Base-by-base conservation (phyloP, 306 rosid genomes). In the Glycyrrhiza uralensis region DNA sequence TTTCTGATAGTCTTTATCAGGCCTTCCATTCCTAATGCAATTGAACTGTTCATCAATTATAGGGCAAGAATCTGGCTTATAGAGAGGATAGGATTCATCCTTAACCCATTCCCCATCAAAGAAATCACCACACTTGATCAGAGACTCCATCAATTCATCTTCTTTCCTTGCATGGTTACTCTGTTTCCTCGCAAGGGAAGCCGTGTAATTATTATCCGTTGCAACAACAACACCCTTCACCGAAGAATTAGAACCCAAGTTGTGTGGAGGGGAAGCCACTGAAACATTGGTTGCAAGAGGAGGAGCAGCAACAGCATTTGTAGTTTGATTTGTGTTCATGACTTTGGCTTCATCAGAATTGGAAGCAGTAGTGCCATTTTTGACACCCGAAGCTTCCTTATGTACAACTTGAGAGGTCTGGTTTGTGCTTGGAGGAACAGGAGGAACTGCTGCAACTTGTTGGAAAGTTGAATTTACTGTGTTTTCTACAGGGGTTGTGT, bases 11-110 rank as follows among this genome's bases (percentile, higher is more conserved):
- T 78, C 81, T 45, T 79, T 82, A 76, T 94, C 99, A 23, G 96
- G 96, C 66, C 99, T 86, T 28, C 97, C 96, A 63, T 94, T 94
- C 50, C 60, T 15, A 72, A 86, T 71, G 73, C 99, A 94, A 51
- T 86, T 68, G 87, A 94, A 94, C 69, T 94, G 99, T 73, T 89
- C 93, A 72, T 91, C 99, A 4, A 94, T 81, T 32, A 88, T 41
- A 22, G 87, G 23, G 71, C 99, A 94, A 30, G 99, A 94, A 59
- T 88, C 90, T 1, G 96, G 95, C 55, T 80, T 74, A 41, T 94
- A 94, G 18, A 89, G 89, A 49, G 96, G 91, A 44, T 89, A 84
- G 0, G 90, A 82, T 58, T 89, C 91, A 57, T 94, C 99, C 74
- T 60, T 83, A 20, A 91, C 84, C 99, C 99, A 94, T 3, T 85